These are phyloP conservation scores for Saccharomycopsis fermentans DNA, from an alignment of 805 yeast genomes.

Conservation along the genomic window DNA sequence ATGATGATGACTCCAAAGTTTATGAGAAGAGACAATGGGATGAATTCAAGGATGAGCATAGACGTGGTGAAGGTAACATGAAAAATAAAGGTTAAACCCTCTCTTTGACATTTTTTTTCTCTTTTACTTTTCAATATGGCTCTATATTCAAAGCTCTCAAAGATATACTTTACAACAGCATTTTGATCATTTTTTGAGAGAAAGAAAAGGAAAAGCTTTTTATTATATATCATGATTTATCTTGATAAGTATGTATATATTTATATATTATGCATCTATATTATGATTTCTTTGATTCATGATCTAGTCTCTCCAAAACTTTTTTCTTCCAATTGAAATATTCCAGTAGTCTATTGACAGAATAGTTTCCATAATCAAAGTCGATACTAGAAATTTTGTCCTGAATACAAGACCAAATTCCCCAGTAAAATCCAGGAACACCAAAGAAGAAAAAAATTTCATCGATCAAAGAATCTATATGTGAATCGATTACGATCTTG, in stretches of 20 bases:
- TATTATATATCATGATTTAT: not conserved
- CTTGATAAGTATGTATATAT: no score
- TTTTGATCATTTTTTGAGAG: not conserved
- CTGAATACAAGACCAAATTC: slow-evolving; percentile 74
- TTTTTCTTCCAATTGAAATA: slow-evolving; percentile 56
- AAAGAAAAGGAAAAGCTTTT: not conserved
- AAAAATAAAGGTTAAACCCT: slow-evolving; percentile 49
- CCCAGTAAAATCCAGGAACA: slow-evolving; percentile 79
- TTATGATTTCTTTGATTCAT: not conserved
- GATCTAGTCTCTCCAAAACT: not conserved
- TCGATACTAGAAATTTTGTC: slow-evolving; percentile 59
- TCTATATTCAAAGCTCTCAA: not conserved
- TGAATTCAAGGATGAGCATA: slow-evolving; percentile 77
- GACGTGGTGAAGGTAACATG: slow-evolving; percentile 87
- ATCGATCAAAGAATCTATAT: slow-evolving; percentile 36
- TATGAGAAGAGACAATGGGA: slow-evolving; percentile 84
- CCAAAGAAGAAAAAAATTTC: slow-evolving; percentile 61
- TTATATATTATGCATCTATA: not conserved
- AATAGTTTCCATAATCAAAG: slow-evolving; percentile 57
- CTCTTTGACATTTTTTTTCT: not conserved
- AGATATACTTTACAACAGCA: no score
- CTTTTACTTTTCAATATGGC: not conserved
- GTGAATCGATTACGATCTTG: slow-evolving; percentile 13
- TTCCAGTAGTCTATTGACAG: slow-evolving; percentile 49
- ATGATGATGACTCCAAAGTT: slow-evolving; percentile 58